These are phyloP conservation scores for Pachyrhizus erosus DNA, from an alignment of 306 rosid species.

Conservation along the genomic window DNA sequence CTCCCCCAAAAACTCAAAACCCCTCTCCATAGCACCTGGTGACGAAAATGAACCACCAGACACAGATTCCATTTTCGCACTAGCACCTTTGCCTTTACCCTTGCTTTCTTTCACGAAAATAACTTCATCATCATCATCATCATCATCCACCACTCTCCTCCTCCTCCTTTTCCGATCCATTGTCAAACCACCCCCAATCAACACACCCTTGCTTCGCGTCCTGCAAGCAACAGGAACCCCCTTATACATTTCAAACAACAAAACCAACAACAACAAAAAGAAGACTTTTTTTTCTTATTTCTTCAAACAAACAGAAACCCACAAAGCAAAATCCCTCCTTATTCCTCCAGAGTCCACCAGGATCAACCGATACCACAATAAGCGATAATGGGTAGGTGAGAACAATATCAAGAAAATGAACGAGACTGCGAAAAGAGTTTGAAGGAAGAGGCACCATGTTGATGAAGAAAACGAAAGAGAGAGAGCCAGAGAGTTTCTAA, in stretches of 20 bases:
- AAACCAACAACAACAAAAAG: background rate
- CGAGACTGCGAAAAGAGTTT: background rate
- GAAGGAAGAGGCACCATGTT: background rate
- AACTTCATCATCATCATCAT: background rate
- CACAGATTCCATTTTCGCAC: background rate
- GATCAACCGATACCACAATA: background rate
- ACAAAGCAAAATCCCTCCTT: background rate
- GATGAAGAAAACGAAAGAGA: background rate
- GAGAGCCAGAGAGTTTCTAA: background rate
- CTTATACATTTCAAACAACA: background rate
- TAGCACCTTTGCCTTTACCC: background rate
- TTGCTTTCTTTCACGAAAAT: background rate
- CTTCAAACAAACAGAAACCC: background rate
- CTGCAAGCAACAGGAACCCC: background rate
- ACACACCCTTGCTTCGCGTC: background rate
- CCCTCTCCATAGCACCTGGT: background rate
- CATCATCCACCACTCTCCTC: background rate
- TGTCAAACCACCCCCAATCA: background rate
- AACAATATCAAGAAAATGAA: background rate
- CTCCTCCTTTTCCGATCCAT: background rate
- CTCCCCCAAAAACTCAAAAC: background rate
- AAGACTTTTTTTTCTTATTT: too few species aligned
- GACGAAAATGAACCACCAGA: background rate
- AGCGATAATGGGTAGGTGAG: background rate
- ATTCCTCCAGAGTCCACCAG: background rate